Evolutionary conservation across 441 rosid species (phyloP).

Genomic region (Adansonia rubrostipa): DNA sequence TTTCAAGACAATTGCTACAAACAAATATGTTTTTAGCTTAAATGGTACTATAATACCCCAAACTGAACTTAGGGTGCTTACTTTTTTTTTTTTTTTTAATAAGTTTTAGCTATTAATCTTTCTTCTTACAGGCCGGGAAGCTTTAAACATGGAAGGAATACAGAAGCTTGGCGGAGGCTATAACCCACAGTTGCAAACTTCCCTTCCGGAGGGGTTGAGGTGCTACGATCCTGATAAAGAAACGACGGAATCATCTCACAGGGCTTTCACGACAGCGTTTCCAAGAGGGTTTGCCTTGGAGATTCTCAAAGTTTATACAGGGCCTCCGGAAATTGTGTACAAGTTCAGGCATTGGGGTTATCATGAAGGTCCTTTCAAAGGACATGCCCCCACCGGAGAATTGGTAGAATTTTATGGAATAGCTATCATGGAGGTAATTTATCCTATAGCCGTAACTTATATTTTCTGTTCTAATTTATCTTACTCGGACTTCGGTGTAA

Average conservation of each 20-base stretch:
- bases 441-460: not conserved
- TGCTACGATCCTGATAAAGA: slow-evolving; percentile 52
- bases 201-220: slow-evolving; percentile 53
- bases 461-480: not conserved
- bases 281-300: slow-evolving; percentile 70
- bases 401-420: slow-evolving; percentile 51
- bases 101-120: not conserved
- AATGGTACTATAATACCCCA: slow-evolving; percentile 42
- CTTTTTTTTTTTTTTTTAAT: not conserved
- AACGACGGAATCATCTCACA: slow-evolving; percentile 50
- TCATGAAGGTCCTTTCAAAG: slow-evolving; percentile 74
- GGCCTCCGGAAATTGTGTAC: slow-evolving; percentile 57
- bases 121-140: slow-evolving; percentile 40
- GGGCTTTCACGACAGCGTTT: slow-evolving; percentile 55
- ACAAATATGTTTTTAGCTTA: slow-evolving; percentile 41
- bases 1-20: slow-evolving; percentile 42
- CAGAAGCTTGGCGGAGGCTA: slow-evolving; percentile 60
- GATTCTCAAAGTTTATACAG: slow-evolving; percentile 57
- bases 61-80: not conserved
- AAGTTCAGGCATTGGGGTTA: slow-evolving; percentile 78
- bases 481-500: no score
- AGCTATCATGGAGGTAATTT: slow-evolving; percentile 42
- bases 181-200: slow-evolving; percentile 55
- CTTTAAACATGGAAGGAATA: slow-evolving; percentile 42
- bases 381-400: slow-evolving; percentile 29